phyloP scores from a whole-genome alignment of 139 green algal species.

The Micractinium conductrix region DNA sequence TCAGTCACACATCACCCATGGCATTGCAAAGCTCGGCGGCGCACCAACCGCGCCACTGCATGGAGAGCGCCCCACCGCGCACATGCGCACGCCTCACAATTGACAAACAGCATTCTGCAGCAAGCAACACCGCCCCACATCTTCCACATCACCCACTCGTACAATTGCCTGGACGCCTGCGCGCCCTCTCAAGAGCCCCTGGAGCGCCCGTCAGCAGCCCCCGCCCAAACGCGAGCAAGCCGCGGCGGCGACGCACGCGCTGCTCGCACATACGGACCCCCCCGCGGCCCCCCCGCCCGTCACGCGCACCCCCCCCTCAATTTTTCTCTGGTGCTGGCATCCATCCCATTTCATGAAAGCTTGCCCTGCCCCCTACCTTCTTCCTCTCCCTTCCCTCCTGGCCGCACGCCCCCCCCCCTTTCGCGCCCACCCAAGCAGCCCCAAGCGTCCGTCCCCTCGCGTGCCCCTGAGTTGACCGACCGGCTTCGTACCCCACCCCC shows the following conservation, averaged over 20 bases:
- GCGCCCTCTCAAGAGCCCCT: no score
- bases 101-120: no score
- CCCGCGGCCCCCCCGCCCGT: no score
- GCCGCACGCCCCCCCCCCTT: background rate
- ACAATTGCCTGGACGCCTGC: background rate
- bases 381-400: background rate
- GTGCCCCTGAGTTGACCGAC: background rate
- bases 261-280: background rate
- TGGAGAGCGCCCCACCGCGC: no score
- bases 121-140: background rate
- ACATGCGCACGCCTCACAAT: no score
- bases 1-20: no score
- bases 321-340: background rate
- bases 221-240: background rate
- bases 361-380: background rate
- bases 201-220: background rate
- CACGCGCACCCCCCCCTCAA: background rate
- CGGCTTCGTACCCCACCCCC: background rate
- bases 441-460: no score
- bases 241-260: background rate
- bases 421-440: background rate
- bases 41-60: background rate
- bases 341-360: constrained; percentile 15
- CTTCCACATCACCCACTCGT: background rate
- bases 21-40: background rate